These are phyloP conservation scores for Didymellaceae sp. DNA, from an alignment of 2,329 filamentous ascomycete genomes.

Conservation along the genomic window DNA sequence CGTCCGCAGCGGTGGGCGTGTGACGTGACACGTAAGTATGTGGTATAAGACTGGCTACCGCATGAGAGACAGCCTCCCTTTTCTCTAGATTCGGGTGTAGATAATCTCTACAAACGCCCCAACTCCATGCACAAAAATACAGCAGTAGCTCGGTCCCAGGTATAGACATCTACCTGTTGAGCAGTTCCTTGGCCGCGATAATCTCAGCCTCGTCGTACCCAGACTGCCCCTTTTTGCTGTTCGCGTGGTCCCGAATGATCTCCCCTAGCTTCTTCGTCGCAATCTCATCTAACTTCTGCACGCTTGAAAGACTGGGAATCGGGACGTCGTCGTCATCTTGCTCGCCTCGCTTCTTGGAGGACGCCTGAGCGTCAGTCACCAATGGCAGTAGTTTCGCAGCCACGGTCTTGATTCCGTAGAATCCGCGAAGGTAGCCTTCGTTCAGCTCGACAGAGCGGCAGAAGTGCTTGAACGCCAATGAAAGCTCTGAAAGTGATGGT, in stretches of 20 bases:
- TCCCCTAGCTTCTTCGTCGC: constrained; percentile 78
- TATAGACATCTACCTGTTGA: constrained; percentile 60
- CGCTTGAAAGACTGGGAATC: constrained; percentile 63
- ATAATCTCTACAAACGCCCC: constrained; percentile 7
- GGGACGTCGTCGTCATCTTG: constrained; percentile 51
- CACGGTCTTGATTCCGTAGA: constrained; percentile 87
- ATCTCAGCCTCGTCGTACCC: constrained; percentile 77
- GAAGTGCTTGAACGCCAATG: constrained; percentile 82
- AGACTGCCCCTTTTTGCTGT: constrained; percentile 69
- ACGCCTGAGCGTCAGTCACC: constrained; percentile 38
- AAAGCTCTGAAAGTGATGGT: constrained; percentile 54
- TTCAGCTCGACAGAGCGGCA: constrained; percentile 92
- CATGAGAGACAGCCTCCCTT: neutral
- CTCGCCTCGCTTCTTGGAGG: constrained; percentile 34
- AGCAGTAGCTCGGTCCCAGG: no score
- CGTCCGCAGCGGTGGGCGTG: no score
- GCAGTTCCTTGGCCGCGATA: constrained; percentile 71
- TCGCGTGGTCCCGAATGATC: constrained; percentile 70
- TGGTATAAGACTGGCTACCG: neutral
- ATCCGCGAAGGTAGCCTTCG: constrained; percentile 88
- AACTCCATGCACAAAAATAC: constrained; percentile 9
- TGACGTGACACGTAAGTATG: neutral
- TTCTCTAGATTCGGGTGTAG: neutral
- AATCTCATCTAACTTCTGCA: constrained; percentile 72
- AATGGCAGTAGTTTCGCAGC: constrained; percentile 44